Base-by-base conservation (phyloP, 208 protist genomes). In the Trypanosoma brucei region DNA sequence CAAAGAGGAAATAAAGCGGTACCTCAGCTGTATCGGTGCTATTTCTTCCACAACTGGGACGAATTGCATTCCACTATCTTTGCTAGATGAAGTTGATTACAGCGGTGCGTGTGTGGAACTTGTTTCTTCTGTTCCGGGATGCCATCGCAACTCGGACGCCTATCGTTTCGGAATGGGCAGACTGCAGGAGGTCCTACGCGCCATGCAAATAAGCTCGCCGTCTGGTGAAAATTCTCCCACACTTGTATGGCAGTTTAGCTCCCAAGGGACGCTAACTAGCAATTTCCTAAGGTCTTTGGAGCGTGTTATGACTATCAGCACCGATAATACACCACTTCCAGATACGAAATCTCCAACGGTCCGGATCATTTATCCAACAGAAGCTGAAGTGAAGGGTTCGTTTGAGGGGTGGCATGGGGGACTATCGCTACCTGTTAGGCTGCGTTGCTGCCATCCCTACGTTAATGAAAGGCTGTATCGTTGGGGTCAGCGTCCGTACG, bases 171-270 rank as follows among this genome's bases (percentile, higher is more conserved):
- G 78, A n/a, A 71, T 87, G 34, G 76, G 71, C 31, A 51, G 75
- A 33, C 54, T 91, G 14, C 63, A 62, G 14, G 64, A 60, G 48
- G 51, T 76, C 54, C 60, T 75, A 52, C 52, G 62, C 14, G 66
- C 40, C 39, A 49, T 58, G 42, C 36, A 65, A 3, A 22, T 63
- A 13, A n/a, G 7, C 39, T 31, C 37, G 22, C 30, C 2, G 42
- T 2, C 9, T 1, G 45, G 22, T 60, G 48, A 9, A n/a, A 11
- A 53, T 7, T 3, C 33, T 33, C 36, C 61, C n/a, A 30, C 64
- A 6, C 65, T 94, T 44, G 84, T 65, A 33, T 94, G 88, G 85
- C 88, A 94, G 69, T 94, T 87, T 80, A 88, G 78, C 60, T 92
- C 84, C 3, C 88, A 94, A 39, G 88, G 88, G 0, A 70, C 67